Evolutionary conservation across 495 filamentous ascomycete genomes (phyloP).

Genomic region (Hyphodiscus hymeniophilus): DNA sequence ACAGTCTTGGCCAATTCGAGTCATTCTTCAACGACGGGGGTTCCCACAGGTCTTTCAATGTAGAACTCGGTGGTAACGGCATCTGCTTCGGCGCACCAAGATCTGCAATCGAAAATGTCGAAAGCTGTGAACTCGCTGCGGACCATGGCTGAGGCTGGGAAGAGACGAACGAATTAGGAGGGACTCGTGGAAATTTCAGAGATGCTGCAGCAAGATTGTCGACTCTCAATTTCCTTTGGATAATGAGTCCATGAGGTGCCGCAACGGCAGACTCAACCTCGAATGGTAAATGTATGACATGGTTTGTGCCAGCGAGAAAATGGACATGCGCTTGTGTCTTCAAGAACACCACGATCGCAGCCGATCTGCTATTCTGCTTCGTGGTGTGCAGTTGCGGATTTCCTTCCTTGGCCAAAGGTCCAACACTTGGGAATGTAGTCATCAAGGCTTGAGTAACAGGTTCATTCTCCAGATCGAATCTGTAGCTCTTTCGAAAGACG

Average conservation of each 20-base stretch:
- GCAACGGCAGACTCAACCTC: constrained; percentile 84
- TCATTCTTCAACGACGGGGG: constrained; percentile 35
- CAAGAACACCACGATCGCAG: constrained; percentile 82
- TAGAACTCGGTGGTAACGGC: constrained; percentile 34
- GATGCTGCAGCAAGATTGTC: constrained; percentile 32
- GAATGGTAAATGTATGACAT: constrained; percentile 89
- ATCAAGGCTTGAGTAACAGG: constrained; percentile 75
- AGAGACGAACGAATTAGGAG: constrained; percentile 76
- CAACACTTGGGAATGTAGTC: constrained; percentile 64
- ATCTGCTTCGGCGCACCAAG: constrained; percentile 42
- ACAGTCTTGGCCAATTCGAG: constrained; percentile 66
- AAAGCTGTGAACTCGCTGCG: constrained; percentile 32
- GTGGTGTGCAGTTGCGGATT: constrained; percentile 3
- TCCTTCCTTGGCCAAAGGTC: constrained; percentile 23
- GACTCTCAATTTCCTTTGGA: constrained; percentile 61
- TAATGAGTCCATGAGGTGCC: constrained; percentile 69
- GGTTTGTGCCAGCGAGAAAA: constrained; percentile 79
- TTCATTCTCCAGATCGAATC: constrained; percentile 80
- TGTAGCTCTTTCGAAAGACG: constrained; percentile 78
- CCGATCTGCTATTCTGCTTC: constrained; percentile 28
- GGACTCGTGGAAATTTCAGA: constrained; percentile 46
- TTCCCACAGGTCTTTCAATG: constrained; percentile 41
- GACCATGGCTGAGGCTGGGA: constrained; percentile 44
- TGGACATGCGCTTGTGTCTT: constrained; percentile 90
- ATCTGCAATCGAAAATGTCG: constrained; percentile 43